A percentile compares a stretch with the other conserved stretches of the same genome.
Conservation (phyloP, 805 yeast species). For the Candida oleophila region DNA sequence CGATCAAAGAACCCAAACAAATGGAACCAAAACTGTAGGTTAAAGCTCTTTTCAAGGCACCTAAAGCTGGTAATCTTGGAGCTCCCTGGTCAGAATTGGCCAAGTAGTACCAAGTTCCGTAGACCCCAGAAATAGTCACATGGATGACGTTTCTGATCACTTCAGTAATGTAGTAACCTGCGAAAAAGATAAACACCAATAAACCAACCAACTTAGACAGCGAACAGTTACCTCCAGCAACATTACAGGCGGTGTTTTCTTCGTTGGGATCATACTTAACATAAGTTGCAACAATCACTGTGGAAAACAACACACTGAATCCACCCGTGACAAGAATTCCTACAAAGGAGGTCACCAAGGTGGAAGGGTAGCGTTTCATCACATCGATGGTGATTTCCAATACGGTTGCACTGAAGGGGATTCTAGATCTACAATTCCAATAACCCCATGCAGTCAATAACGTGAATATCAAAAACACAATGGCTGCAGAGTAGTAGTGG, state of each 20-base stretch:
- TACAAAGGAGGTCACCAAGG: conserved; percentile 55
- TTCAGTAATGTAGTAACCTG: conserved; percentile 82
- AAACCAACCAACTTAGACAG: conserved; percentile 64
- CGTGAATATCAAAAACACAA: conserved; percentile 69
- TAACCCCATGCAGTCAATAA: conserved; percentile 65
- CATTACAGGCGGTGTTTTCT: conserved; percentile 51
- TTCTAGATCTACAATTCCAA: conserved; percentile 68
- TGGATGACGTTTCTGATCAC: conserved; percentile 80
- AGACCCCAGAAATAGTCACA: conserved; percentile 78
- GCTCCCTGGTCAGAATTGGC: conserved; percentile 72
- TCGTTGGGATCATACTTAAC: conserved; percentile 67
- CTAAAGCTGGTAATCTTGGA: conserved; percentile 77
- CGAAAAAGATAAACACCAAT: conserved; percentile 71
- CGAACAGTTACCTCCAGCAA: conserved; percentile 53
- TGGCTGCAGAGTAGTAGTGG: conserved; percentile 76
- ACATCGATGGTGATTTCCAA: conserved; percentile 74
- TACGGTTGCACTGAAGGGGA: conserved; percentile 72
- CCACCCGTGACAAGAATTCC: conserved; percentile 62
- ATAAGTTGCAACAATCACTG: conserved; percentile 72
- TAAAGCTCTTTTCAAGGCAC: conserved; percentile 76
- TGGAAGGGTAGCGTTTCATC: conserved; percentile 69
- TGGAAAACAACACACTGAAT: conserved; percentile 64
- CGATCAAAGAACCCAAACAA: conserved; percentile 78
- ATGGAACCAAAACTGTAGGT: conserved; percentile 89
- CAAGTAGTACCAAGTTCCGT: conserved; percentile 89